phyloP scores from a whole-genome alignment of 1,284 basidiomycete species.

The Ustilago sp. region DNA sequence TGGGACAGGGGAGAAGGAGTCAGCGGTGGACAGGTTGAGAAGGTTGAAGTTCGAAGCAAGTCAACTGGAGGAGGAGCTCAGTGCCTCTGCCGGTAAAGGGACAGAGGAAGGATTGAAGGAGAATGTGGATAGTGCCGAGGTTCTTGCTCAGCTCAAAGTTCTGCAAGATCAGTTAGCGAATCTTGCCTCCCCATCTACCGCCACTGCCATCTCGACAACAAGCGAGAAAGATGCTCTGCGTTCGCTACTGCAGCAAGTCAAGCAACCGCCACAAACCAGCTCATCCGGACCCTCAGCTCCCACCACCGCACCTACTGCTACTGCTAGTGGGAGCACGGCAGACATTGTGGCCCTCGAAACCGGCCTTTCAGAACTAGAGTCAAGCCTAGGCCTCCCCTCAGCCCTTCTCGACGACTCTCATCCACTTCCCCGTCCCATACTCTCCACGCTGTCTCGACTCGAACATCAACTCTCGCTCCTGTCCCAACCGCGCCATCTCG shows the following conservation, averaged over 20 bases:
- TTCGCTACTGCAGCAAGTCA: conserved; percentile 22
- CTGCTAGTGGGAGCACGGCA: not conserved
- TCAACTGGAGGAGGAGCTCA: conserved; percentile 45
- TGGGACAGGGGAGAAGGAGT: conserved; percentile 14
- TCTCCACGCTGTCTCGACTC: conserved; percentile 83
- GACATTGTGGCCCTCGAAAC: conserved; percentile 36
- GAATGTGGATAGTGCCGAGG: conserved; percentile 20
- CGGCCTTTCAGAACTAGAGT: conserved; percentile 50
- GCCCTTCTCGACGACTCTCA: conserved; percentile 48
- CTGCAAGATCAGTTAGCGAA: conserved; percentile 35
- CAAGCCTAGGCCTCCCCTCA: conserved; percentile 44
- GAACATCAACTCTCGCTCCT: conserved; percentile 87
- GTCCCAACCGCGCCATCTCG: conserved; percentile 94
- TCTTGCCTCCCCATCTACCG: conserved; percentile 13
- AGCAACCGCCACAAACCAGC: conserved; percentile 9
- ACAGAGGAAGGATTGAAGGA: not conserved
- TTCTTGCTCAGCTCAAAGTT: conserved; percentile 36
- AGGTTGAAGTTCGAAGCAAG: conserved; percentile 49
- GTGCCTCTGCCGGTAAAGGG: not conserved
- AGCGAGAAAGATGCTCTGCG: conserved; percentile 14
- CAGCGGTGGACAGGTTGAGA: conserved; percentile 35
- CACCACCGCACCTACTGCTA: not conserved
- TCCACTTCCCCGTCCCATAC: conserved; percentile 79
- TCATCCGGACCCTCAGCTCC: not conserved
- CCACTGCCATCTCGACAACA: not conserved